These are phyloP conservation scores for Crithidia bombi DNA, from an alignment of 208 protist species.

Conservation along the genomic window DNA sequence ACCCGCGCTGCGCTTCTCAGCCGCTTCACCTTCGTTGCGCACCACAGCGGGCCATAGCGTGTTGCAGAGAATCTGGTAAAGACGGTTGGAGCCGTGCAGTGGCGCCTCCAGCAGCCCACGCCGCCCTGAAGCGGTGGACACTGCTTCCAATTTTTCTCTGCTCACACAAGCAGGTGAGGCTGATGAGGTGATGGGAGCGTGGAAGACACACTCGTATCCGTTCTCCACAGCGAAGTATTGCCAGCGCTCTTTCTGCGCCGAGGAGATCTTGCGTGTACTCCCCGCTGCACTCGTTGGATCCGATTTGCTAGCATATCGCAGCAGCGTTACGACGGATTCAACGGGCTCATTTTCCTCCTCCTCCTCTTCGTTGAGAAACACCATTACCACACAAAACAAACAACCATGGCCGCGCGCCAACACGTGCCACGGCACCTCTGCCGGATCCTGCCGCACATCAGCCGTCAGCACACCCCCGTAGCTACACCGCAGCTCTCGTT, in stretches of 20 bases:
- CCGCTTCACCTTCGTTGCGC: not conserved
- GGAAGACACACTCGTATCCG: slow-evolving; percentile 36
- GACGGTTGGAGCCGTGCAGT: slow-evolving; percentile 42
- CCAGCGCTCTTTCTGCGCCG: slow-evolving; percentile 24
- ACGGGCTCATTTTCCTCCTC: not conserved
- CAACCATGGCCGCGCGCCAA: slow-evolving; percentile 24
- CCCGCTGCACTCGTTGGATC: not conserved
- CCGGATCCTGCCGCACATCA: slow-evolving; percentile 29
- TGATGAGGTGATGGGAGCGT: not conserved
- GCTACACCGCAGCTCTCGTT: not conserved
- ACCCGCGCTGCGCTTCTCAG: not conserved
- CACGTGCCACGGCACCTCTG: slow-evolving; percentile 52
- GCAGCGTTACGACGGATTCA: not conserved
- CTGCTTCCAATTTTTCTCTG: slow-evolving; percentile 4
- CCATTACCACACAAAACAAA: slow-evolving; percentile 47
- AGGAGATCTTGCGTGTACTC: not conserved
- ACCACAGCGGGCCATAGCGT: slow-evolving; percentile 52
- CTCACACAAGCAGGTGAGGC: not conserved
- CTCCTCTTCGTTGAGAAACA: slow-evolving; percentile 26
- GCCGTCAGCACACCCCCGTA: slow-evolving; percentile 55
- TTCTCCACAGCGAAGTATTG: slow-evolving; percentile 34
- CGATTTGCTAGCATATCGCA: too few species aligned
- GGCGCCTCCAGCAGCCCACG: slow-evolving; percentile 49
- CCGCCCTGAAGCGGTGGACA: slow-evolving; percentile 5
- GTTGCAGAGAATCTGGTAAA: slow-evolving; percentile 65